Percentiles rank a stretch among this genome's conserved stretches.
These are phyloP conservation scores for Rubroboletus pulcherrimus DNA, from an alignment of 768 basidiomycete genomes.

Conservation along the genomic window DNA sequence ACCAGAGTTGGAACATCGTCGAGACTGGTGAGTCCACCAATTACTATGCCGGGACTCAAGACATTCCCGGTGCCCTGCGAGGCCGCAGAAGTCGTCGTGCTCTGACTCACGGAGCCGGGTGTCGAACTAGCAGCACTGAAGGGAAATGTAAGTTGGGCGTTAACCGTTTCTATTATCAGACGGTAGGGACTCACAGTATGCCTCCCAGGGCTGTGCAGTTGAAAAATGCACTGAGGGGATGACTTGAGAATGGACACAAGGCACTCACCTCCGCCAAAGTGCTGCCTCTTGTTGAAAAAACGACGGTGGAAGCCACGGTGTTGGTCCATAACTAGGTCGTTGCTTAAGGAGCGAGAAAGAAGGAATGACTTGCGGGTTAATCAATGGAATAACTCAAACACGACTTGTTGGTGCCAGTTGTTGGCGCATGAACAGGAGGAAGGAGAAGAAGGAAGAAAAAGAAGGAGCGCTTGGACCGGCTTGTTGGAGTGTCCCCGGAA, in stretches of 20 bases:
- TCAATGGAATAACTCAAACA: background rate
- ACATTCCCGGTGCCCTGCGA: background rate
- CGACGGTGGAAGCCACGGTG: constrained; percentile 14
- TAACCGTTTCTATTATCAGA: background rate
- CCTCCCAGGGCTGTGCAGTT: constrained; percentile 10
- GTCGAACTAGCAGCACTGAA: constrained; percentile 11
- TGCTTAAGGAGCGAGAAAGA: constrained; percentile 16
- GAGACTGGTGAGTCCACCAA: constrained; percentile 15
- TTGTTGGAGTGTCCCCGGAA: background rate
- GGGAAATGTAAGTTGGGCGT: background rate
- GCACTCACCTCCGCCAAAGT: constrained; percentile 28
- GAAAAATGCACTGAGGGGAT: background rate
- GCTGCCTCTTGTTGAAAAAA: constrained; percentile 25
- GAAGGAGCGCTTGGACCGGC: background rate
- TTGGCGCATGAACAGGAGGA: constrained; percentile 10
- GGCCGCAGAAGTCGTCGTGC: background rate
- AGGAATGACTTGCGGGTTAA: constrained; percentile 20
- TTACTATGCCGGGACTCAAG: background rate
- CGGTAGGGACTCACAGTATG: constrained; percentile 21
- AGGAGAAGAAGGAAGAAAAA: background rate
- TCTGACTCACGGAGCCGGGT: background rate
- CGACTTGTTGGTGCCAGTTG: background rate
- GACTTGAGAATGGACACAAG: background rate
- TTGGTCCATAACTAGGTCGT: constrained; percentile 20
- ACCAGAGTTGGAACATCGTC: constrained; percentile 6